Percentiles rank a stretch among this genome's conserved stretches.
These are phyloP conservation scores for Desmodesmus armatus DNA, from an alignment of 139 green algal species.

Conservation along the genomic window DNA sequence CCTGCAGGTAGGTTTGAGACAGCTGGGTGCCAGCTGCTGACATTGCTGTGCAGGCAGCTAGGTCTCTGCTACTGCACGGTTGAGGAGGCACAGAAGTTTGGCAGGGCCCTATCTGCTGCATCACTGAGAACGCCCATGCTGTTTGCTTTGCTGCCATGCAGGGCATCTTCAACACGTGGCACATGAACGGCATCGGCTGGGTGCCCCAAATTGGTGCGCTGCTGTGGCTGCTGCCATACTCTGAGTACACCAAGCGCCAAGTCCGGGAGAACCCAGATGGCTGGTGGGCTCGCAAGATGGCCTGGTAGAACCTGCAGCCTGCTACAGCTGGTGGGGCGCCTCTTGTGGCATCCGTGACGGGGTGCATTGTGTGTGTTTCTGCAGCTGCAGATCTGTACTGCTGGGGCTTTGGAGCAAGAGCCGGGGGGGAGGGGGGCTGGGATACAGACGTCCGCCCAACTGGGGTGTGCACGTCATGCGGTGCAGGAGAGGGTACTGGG, in stretches of 20 bases:
- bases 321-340: too few species aligned
- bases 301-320: too few species aligned
- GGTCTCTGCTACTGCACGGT: background rate
- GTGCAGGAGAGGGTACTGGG: too few species aligned
- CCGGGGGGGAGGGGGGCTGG: too few species aligned
- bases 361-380: too few species aligned
- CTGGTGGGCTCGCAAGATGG: conserved; percentile 47
- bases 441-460: too few species aligned
- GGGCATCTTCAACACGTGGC: conserved; percentile 41
- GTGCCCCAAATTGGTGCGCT: conserved; percentile 33
- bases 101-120: background rate
- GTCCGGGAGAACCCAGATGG: conserved; percentile 34
- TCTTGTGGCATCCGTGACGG: too few species aligned
- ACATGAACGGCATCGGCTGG: conserved; percentile 43
- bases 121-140: too few species aligned
- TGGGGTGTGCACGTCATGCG: too few species aligned
- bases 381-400: too few species aligned
- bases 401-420: too few species aligned
- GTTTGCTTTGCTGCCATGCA: background rate
- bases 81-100: background rate
- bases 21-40: background rate
- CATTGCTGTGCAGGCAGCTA: too few species aligned
- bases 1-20: conserved; percentile 42
- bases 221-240: conserved; percentile 25
- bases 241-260: conserved; percentile 33